Evolutionary conservation across 2,329 filamentous ascomycete genomes (phyloP).

Genomic region (Dactylellina drechsleri): DNA sequence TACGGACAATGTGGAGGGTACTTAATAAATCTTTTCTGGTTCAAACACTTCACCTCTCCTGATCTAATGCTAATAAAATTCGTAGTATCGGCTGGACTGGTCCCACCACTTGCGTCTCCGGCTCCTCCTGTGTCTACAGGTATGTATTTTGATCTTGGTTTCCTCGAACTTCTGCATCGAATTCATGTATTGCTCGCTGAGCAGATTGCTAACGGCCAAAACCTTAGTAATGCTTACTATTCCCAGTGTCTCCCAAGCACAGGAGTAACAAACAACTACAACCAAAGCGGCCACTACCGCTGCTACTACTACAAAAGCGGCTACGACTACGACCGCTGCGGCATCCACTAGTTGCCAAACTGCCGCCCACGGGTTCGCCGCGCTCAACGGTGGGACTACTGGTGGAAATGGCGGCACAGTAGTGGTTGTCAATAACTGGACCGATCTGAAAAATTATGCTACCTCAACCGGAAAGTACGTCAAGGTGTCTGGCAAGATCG

Average conservation of each 20-base stretch:
- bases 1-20: conserved; percentile 52
- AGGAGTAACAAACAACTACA: conserved; percentile 15
- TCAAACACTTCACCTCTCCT: not conserved
- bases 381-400: conserved; percentile 40
- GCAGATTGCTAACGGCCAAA: not conserved
- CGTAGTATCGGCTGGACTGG: conserved; percentile 40
- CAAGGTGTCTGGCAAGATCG: conserved; percentile 48
- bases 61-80: conserved; percentile 2
- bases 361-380: conserved; percentile 36
- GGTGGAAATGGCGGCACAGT: conserved; percentile 48
- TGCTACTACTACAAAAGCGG: conserved; percentile 1
- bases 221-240: conserved; percentile 34
- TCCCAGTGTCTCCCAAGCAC: conserved; percentile 39
- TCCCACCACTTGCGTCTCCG: conserved; percentile 36
- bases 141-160: conserved; percentile 11
- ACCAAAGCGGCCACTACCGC: not conserved
- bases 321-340: conserved; percentile 22
- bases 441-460: conserved; percentile 45
- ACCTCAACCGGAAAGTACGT: conserved; percentile 46
- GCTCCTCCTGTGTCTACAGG: conserved; percentile 38
- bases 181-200: too few species aligned
- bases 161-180: not conserved
- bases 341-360: conserved; percentile 27
- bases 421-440: conserved; percentile 47
- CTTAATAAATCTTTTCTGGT: not conserved